phyloP scores from a whole-genome alignment of 2,329 filamentous ascomycete species.

The Paraconiothyrium brasiliense region DNA sequence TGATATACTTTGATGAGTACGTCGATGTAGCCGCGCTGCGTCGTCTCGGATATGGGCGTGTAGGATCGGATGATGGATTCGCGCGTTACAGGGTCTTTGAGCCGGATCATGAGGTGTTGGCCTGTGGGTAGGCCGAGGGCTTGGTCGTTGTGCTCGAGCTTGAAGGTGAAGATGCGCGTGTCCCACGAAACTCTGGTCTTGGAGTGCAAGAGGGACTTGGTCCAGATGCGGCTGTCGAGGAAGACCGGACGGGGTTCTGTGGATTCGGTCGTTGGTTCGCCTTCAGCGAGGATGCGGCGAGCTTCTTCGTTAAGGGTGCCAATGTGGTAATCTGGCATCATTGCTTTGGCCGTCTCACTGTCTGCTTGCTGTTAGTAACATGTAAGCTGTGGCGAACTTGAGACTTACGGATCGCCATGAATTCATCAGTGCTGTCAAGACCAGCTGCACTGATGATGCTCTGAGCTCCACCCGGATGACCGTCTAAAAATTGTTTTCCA shows the following conservation, averaged over 20 bases:
- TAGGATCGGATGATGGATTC: slow-evolving; percentile 86
- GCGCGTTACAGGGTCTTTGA: slow-evolving; percentile 74
- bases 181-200: slow-evolving; percentile 79
- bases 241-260: slow-evolving; percentile 67
- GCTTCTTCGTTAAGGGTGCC: slow-evolving; percentile 75
- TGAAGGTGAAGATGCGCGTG: slow-evolving; percentile 82
- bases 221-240: slow-evolving; percentile 77
- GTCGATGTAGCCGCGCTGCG: slow-evolving; percentile 71
- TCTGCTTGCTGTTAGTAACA: slow-evolving; percentile 63
- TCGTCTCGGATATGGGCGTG: slow-evolving; percentile 78
- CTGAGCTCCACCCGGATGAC: slow-evolving; percentile 84
- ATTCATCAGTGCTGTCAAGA: slow-evolving; percentile 85
- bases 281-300: slow-evolving; percentile 62
- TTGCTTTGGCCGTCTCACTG: slow-evolving; percentile 88
- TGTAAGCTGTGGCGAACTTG: background rate
- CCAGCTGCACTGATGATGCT: slow-evolving; percentile 87
- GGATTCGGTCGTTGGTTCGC: slow-evolving; percentile 53
- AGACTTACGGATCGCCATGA: slow-evolving; percentile 84
- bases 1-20: slow-evolving; percentile 87
- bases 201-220: slow-evolving; percentile 72
- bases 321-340: slow-evolving; percentile 88
- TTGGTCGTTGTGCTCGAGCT: slow-evolving; percentile 76
- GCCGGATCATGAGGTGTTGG: slow-evolving; percentile 85
- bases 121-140: slow-evolving; percentile 80
- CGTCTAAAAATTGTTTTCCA: slow-evolving; percentile 80